These are phyloP conservation scores for Neurospora sp. DNA, from an alignment of 495 filamentous ascomycete species.

Conservation along the genomic window DNA sequence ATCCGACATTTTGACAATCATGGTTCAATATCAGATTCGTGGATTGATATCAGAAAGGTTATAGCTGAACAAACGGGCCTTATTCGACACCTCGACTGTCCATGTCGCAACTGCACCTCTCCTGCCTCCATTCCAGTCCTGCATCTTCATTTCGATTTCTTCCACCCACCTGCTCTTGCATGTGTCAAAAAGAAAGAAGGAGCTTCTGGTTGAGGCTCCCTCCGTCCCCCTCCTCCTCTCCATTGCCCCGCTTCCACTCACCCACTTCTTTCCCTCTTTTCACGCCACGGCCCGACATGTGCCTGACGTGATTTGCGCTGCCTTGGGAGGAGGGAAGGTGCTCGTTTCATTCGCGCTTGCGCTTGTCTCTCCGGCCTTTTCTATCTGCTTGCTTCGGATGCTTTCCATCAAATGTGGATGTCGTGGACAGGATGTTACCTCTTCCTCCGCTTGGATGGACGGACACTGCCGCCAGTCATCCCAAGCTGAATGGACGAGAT, in stretches of 20 bases:
- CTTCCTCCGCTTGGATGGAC: background rate
- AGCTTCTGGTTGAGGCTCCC: background rate
- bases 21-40: background rate
- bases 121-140: background rate
- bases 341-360: background rate
- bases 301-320: slow-evolving; percentile 13
- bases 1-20: background rate
- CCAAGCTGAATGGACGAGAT: background rate
- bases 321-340: background rate
- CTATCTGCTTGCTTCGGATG: background rate
- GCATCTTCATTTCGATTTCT: background rate
- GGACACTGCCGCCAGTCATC: background rate
- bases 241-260: background rate
- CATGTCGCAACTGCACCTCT: background rate
- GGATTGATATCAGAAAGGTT: background rate
- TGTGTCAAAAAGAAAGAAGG: background rate
- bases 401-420: background rate
- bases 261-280: background rate
- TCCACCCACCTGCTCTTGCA: background rate
- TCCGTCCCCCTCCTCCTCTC: background rate
- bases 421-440: background rate
- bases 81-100: background rate
- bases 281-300: slow-evolving; percentile 6
- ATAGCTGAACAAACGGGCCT: background rate
- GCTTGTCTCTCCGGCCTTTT: background rate